Base-by-base conservation (phyloP, 2,329 filamentous ascomycete genomes). In the Ascochyta lentis region DNA sequence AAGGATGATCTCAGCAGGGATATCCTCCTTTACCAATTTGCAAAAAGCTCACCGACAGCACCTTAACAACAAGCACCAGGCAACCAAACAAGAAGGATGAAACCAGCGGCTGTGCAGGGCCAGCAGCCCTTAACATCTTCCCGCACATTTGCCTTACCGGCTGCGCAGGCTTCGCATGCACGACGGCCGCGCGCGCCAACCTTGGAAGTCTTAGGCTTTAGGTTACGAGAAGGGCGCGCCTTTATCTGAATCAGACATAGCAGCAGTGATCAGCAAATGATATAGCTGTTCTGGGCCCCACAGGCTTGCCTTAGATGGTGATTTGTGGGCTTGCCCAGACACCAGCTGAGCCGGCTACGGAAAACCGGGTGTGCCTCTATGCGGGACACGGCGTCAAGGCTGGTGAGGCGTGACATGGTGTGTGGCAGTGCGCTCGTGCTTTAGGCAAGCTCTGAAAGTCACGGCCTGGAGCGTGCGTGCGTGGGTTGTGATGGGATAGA, bases 281-380 rank as follows among this genome's bases (percentile, higher is more conserved):
- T 12, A 7, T 10, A 29, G 23, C 27, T 34, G 6, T 12, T 38
- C 24, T 29, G 45, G 29, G 37, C 41, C 41, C 53, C 41, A 43
- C 41, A 23, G 31, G 44, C 27, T 42, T 42, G n/a, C 45, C 37
- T 22, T 3, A 35, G 24, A 27, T 19, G 10, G 22, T 23, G n/a
- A 39, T 13, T 43, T 54, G 51, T 58, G 56, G 51, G 43, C 31
- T 34, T 43, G 56, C 56, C 56, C 38, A 59, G 56, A 46, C 48
- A 34, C 43, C 46, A 51, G 51, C 53, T 56, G 37, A 50, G 47
- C 24, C 29, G 38, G 27, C 40, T 54, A 35, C 45, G 39, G 51
- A 27, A 48, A 27, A 15, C 37, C 51, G 51, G 50, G 33, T 49
- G 22, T 39, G 41, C 26, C 40, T 34, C n/a, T 34, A 24, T 19